Conservation (phyloP, 164 flowering plant genomes). For the Vitis rupestris region DNA sequence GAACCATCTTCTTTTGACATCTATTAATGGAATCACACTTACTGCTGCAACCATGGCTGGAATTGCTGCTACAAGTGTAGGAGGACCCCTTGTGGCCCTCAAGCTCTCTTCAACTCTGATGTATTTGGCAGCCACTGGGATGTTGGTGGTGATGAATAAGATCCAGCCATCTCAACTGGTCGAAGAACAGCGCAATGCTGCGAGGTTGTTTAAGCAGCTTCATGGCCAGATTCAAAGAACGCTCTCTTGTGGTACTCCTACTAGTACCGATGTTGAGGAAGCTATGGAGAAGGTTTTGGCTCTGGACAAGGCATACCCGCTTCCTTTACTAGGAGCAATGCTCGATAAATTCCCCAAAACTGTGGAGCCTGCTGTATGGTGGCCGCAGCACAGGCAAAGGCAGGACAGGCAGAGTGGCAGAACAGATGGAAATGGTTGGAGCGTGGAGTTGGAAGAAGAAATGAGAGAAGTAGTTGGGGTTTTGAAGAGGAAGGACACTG, state of each 20-base stretch:
- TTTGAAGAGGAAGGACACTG: too few species aligned
- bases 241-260: conserved; percentile 24
- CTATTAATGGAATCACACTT: conserved; percentile 43
- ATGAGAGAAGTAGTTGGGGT: too few species aligned
- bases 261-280: conserved; percentile 31
- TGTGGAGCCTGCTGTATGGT: conserved; percentile 48
- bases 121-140: conserved; percentile 53
- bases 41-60: conserved; percentile 46
- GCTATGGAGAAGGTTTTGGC: conserved; percentile 44
- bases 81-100: conserved; percentile 28
- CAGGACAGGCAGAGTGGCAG: background rate
- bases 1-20: conserved; percentile 43
- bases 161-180: conserved; percentile 76
- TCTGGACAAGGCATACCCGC: conserved; percentile 53
- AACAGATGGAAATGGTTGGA: conserved; percentile 40
- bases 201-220: conserved; percentile 55
- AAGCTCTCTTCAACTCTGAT: conserved; percentile 44
- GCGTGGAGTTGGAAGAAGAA: conserved; percentile 26
- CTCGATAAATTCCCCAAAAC: conserved; percentile 48
- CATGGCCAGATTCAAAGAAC: conserved; percentile 30
- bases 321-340: conserved; percentile 51
- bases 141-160: conserved; percentile 54
- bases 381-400: conserved; percentile 26
- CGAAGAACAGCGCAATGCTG: conserved; percentile 67
- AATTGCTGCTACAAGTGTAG: conserved; percentile 18